Evolutionary conservation across 2,329 filamentous ascomycete genomes (phyloP), one percentile per base, ranked within the genome.

Genomic region (Cladorrhinum sp.): DNA sequence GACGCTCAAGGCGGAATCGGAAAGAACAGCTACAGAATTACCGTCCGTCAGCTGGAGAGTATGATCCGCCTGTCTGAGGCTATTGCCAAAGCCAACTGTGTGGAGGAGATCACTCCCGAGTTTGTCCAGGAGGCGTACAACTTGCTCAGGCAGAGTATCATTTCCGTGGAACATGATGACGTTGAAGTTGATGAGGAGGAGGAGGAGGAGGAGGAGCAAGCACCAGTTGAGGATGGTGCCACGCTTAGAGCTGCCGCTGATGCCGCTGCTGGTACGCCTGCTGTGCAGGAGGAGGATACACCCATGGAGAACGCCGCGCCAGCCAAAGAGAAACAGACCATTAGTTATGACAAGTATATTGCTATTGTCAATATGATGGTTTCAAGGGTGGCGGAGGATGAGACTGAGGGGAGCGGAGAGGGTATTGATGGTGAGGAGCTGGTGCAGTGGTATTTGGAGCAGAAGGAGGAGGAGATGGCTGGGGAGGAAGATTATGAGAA

Each of bases 61-160:
- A 87, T 99, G 83, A 98, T 99, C 67, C 92, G 95, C 65, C 80
- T 99, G 59, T 94, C 90, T 58, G 95, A 99, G 75, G 95, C 95
- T n/a, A 97, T 99, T 67, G 95, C 95, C 61, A 98, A 98, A 76
- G 92, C 92, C 61, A 98, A 96, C 73, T 99, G 95, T 72, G 92
- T 96, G 14, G 90, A 94, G 69, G 92, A 97, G 65, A 90, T 99
- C 63, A 87, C 87, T 0, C 83, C 90, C 1, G 84, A 85, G 0
- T 96, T 98, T 76, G 95, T 99, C 16, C 84, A 89, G 46, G 95
- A 99, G 76, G 95, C 94, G 0, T 98, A 89, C 75, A 92, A 95
- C 68, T 83, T 99, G 9, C 84, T 99, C 12, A 83, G 92, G 48
- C 93, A 97, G 76, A 95, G 90, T 74, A 99, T 99, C 73, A 97